Conservation (phyloP, 371 early-diverging fungal genomes). For the Mucor irregularis region DNA sequence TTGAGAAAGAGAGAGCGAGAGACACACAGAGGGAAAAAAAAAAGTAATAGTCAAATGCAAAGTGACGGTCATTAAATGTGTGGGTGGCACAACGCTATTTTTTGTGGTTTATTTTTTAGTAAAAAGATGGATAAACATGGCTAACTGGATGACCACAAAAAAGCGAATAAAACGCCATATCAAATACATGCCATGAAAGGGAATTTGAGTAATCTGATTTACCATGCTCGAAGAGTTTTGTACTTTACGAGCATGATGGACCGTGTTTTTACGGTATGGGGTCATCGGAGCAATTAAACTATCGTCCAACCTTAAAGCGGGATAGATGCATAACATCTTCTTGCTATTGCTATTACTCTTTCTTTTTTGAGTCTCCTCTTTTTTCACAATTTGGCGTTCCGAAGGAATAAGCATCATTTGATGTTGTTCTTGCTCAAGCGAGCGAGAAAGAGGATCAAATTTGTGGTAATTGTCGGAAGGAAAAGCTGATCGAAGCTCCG, state of each 20-base stretch:
- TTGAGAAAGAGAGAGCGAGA: neutral
- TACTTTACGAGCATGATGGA: neutral
- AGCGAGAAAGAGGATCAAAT: no score
- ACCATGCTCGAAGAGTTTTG: neutral
- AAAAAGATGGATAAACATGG: conserved; percentile 2
- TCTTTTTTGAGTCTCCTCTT: neutral
- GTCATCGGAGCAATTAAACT: neutral
- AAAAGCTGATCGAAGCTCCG: neutral
- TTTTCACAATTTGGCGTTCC: no score
- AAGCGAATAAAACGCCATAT: conserved; percentile 1
- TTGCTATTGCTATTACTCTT: neutral
- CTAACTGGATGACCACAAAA: neutral
- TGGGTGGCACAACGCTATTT: neutral
- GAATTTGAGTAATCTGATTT: neutral
- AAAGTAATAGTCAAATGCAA: neutral
- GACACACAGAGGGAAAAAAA: neutral
- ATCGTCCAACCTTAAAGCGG: neutral
- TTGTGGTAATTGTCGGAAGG: neutral
- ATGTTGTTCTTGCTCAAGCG: no score
- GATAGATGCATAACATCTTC: neutral
- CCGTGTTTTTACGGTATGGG: neutral
- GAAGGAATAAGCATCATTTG: no score
- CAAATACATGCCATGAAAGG: neutral
- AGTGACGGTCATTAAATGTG: neutral
- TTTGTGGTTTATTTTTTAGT: neutral